Evolutionary conservation across 805 yeast genomes (phyloP), one percentile per base, ranked within the genome.

Genomic region (Vanderwaltozyma verrucispora): DNA sequence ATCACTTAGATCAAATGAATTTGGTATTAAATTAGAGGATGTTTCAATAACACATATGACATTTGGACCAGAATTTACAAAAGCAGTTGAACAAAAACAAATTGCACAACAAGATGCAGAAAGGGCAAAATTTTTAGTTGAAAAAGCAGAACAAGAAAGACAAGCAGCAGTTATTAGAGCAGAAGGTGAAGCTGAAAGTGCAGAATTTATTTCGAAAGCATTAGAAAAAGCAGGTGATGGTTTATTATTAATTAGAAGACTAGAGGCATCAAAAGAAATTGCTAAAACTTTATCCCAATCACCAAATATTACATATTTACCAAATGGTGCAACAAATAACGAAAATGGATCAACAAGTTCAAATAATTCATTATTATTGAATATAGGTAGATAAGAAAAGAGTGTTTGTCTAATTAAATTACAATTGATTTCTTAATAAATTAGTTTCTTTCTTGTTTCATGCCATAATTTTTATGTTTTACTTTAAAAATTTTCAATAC

Each of bases 101-200:
- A 94, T 92, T 64, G 98, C 98, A 24, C 98, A 92, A 67, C 98
- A 92, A 65, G 98, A 92, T 59, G 97, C 98, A 18, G 97, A 92
- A 68, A 75, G 98, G 49, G 96, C 97, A 41, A 82, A 81, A 55
- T 92, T 76, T 57, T 69, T 85, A 37, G 96, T 92, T 39, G 96
- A 88, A 57, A 82, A 82, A 59, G 97, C 97, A 8, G 96, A 92
- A 63, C 98, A 92, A 67, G 97, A 89, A 63, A 77, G 95, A 59
- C 88, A 82, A 62, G 98, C 97, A 2, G 69, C 84, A 33, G 86
- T 92, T 52, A 88, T 92, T 49, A 77, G 97, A 54, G 98, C 98
- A 21, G 98, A 92, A 65, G 98, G 97, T 65, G 98, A 92, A 67
- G 98, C 98, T 35, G 97, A 92, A 63, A 86, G 95, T 41, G 98